phyloP scores from a whole-genome alignment of 352 stramenopile genomes.

The Thalassiosira mediterranea region DNA sequence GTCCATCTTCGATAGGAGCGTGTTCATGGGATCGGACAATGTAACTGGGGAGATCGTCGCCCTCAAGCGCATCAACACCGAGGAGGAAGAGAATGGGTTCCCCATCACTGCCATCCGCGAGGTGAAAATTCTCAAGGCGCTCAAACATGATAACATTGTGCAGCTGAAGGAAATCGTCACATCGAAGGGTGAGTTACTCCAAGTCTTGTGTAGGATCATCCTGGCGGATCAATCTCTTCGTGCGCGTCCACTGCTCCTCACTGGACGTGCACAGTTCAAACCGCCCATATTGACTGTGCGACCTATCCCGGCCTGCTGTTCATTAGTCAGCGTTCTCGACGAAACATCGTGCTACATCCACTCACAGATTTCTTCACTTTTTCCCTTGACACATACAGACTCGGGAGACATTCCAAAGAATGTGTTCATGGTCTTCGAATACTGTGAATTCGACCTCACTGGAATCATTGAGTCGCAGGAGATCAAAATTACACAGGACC shows the following conservation, averaged over 20 bases:
- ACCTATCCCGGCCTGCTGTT: slow-evolving; percentile 42
- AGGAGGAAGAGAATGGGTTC: slow-evolving; percentile 92
- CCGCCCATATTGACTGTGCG: slow-evolving; percentile 69
- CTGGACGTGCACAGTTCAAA: slow-evolving; percentile 74
- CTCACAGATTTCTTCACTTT: slow-evolving; percentile 3
- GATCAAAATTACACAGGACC: slow-evolving; percentile 78
- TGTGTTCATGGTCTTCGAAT: slow-evolving; percentile 87
- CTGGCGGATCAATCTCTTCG: slow-evolving; percentile 65
- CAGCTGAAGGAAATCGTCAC: slow-evolving; percentile 95
- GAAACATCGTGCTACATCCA: slow-evolving; percentile 55
- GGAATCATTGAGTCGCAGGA: slow-evolving; percentile 78
- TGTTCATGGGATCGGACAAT: slow-evolving; percentile 76
- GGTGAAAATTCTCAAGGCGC: slow-evolving; percentile 97
- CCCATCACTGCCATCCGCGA: slow-evolving; percentile 96
- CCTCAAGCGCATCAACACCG: slow-evolving; percentile 98
- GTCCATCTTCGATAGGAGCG: slow-evolving; percentile 53
- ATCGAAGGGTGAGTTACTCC: slow-evolving; percentile 73
- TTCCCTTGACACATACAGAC: slow-evolving; percentile 40
- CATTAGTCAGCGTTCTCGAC: slow-evolving; percentile 54
- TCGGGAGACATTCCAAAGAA: slow-evolving; percentile 76
- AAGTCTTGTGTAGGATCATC: neutral
- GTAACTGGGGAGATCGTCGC: slow-evolving; percentile 89
- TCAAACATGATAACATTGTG: slow-evolving; percentile 95
- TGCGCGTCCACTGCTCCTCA: slow-evolving; percentile 54
- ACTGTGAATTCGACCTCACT: slow-evolving; percentile 84